phyloP scores from a whole-genome alignment of 2,329 filamentous ascomycete genomes.

The Alternaria sp. region DNA sequence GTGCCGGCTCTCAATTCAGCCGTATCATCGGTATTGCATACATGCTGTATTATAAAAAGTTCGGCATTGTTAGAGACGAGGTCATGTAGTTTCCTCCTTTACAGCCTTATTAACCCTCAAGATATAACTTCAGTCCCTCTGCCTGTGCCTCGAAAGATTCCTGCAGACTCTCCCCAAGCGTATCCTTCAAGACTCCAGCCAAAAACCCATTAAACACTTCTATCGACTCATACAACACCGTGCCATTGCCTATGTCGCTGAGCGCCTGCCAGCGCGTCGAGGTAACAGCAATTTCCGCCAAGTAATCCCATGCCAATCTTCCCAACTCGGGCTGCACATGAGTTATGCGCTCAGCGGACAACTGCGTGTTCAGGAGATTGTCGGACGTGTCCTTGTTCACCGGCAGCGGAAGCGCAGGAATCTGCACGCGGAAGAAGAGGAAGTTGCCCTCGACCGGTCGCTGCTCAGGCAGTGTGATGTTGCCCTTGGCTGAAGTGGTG shows the following conservation, averaged over 20 bases:
- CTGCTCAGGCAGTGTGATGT: constrained; percentile 31
- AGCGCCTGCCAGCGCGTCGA: constrained; percentile 39
- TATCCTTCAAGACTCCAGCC: constrained; percentile 19
- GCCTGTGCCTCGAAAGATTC: constrained; percentile 37
- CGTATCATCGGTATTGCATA: not conserved
- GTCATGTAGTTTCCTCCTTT: not conserved
- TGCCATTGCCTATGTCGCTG: constrained; percentile 29
- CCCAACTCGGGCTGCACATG: constrained; percentile 33
- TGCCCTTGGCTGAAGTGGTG: constrained; percentile 21
- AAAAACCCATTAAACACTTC: constrained; percentile 34
- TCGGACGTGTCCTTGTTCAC: constrained; percentile 35
- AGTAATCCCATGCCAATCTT: constrained; percentile 35
- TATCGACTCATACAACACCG: constrained; percentile 38
- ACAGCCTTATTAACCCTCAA: constrained; percentile 1
- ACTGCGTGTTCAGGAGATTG: constrained; percentile 29
- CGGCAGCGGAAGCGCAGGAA: constrained; percentile 37
- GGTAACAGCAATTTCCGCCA: constrained; percentile 13
- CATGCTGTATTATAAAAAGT: not conserved
- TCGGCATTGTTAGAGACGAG: not conserved
- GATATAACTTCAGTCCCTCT: constrained; percentile 31
- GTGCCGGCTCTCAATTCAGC: not conserved
- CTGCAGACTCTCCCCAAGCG: constrained; percentile 26
- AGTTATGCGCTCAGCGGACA: constrained; percentile 36
- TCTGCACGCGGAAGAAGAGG: constrained; percentile 36
- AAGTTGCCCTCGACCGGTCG: constrained; percentile 29